Evolutionary conservation across 306 rosid species (phyloP), one percentile per base, ranked within the genome.

Genomic region (Vigna hirtella): DNA sequence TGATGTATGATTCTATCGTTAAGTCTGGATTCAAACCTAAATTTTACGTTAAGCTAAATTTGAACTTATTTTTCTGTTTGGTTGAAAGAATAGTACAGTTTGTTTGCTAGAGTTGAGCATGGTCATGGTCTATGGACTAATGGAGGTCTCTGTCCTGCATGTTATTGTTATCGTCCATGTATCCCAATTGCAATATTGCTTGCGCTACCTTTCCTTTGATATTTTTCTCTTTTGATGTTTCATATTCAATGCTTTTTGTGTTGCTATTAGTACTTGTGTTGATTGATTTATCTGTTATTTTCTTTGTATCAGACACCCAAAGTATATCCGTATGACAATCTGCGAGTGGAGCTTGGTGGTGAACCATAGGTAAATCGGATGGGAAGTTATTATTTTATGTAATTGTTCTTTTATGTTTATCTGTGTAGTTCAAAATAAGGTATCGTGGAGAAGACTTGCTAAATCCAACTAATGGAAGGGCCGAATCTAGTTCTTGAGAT

Each of bases 281-380:
- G 66, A 77, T 64, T 68, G 56, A 72, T 76, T 50, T 66, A 43
- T 74, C 20, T 70, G 8, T 79, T 57, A 42, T 59, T 51, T 59
- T 66, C 56, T 51, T 9, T 79, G 78, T 75, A n/a, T 13, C 88
- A 93, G 98, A 49, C 96, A 16, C 97, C 98, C 12, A 96, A 90
- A 85, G 98, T 93, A 40, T 91, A 91, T 80, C 99, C 98, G 0
- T 91, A 91, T 64, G 97, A 91, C 90, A 93, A 93, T 81, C 91
- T 96, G 30, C 82, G 91, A 69, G 96, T 90, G 83, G 98, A 93
- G 88, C 98, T 93, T 80, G 98, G 97, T 28, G 94, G 94, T 72
- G 96, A 95, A 71, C 97, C 98, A 4, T 87, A 90, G 83, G 66
- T 70, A 71, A 51, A 32, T 66, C 70, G 68, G 42, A 70, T 64